Percentiles rank a stretch among this genome's conserved stretches.
These are phyloP conservation scores for Cryptococcus depauperatus DNA, from an alignment of 1,284 basidiomycete species.

Conservation along the genomic window DNA sequence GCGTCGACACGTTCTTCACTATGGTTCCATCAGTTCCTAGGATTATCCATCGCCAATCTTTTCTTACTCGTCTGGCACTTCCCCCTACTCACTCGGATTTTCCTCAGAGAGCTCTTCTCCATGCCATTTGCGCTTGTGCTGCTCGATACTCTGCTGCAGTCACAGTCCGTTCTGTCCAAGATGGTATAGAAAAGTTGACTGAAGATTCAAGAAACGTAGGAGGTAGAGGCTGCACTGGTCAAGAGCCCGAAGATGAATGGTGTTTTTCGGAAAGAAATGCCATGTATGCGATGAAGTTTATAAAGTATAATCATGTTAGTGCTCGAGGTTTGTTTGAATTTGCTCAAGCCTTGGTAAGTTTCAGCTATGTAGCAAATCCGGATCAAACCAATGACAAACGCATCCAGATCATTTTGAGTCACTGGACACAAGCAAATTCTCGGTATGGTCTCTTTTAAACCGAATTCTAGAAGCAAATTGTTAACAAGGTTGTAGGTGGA, in stretches of 20 bases:
- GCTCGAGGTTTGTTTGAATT: conserved; percentile 26
- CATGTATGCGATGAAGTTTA: conserved; percentile 16
- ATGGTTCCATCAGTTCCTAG: conserved; percentile 36
- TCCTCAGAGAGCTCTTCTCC: conserved; percentile 43
- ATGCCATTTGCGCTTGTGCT: conserved; percentile 45
- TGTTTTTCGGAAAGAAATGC: conserved; percentile 31
- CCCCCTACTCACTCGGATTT: conserved; percentile 44
- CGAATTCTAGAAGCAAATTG: too few relatives aligned
- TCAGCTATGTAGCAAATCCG: neutral
- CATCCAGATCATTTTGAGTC: conserved; percentile 14
- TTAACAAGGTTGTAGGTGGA: conserved; percentile 19
- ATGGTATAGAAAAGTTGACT: conserved; percentile 13
- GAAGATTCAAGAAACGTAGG: conserved; percentile 8
- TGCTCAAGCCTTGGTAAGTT: conserved; percentile 22
- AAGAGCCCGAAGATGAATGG: conserved; percentile 12
- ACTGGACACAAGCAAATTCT: conserved; percentile 24
- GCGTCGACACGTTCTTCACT: conserved; percentile 39
- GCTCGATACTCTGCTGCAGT: conserved; percentile 37
- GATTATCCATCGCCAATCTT: conserved; percentile 36
- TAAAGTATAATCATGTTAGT: conserved; percentile 13
- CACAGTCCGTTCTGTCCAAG: conserved; percentile 16
- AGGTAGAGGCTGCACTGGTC: conserved; percentile 11
- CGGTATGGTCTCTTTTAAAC: too few relatives aligned
- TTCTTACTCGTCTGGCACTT: conserved; percentile 42
- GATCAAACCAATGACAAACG: neutral